Evolutionary conservation across 2,329 filamentous ascomycete species (phyloP).

Genomic region (Hymenoscyphus fraxineus): DNA sequence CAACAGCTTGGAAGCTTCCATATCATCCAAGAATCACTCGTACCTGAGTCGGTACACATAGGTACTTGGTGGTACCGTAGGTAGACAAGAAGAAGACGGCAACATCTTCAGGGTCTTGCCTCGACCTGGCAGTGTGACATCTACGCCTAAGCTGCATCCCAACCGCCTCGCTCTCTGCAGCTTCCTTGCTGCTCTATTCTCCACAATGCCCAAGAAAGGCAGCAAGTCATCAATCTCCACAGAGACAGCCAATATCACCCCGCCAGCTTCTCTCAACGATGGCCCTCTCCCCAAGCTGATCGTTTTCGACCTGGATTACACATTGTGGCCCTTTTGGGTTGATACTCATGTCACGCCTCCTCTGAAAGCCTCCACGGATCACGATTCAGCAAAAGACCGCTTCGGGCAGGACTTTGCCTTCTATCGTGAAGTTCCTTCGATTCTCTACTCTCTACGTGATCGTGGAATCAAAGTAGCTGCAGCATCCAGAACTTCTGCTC

Average conservation of each 20-base stretch:
- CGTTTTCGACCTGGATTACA: conserved; percentile 96
- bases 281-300: conserved; percentile 55
- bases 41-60: too few relatives aligned
- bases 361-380: conserved; percentile 49
- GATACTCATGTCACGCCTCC: conserved; percentile 85
- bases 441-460: conserved; percentile 54
- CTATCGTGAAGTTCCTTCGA: conserved; percentile 64
- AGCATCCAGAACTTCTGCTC: conserved; percentile 76
- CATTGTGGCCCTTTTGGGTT: conserved; percentile 98
- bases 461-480: conserved; percentile 58
- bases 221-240: conserved; percentile 19
- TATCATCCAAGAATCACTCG: neutral
- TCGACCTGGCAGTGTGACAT: neutral
- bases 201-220: conserved; percentile 27
- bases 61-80: too few relatives aligned
- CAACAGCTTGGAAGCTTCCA: neutral
- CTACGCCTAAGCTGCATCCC: neutral
- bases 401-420: conserved; percentile 66
- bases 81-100: neutral
- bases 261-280: conserved; percentile 30
- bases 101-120: neutral
- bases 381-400: conserved; percentile 46
- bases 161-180: neutral
- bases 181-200: conserved; percentile 11
- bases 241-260: conserved; percentile 14